phyloP scores from a whole-genome alignment of 1,284 basidiomycete species.

The Cryptococcus hybrid region DNA sequence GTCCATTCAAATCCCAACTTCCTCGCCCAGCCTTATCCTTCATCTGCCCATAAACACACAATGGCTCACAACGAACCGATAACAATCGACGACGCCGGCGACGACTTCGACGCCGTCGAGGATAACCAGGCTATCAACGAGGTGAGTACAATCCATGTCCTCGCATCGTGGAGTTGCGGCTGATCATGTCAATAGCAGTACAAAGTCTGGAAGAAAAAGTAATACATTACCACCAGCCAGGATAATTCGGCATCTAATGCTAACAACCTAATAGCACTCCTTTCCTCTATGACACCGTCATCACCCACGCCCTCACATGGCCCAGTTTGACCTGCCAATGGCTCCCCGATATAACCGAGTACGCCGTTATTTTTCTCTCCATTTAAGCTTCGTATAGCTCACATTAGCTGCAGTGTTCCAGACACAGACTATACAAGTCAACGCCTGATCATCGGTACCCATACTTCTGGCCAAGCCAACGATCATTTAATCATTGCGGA shows the following conservation, averaged over 20 bases:
- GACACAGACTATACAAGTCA: constrained; percentile 91
- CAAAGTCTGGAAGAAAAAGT: constrained; percentile 77
- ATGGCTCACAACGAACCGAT: constrained; percentile 41
- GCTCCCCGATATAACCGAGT: constrained; percentile 97
- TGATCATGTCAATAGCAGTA: constrained; percentile 48
- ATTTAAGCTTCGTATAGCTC: neutral
- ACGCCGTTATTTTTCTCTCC: neutral
- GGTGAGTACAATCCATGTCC: constrained; percentile 54
- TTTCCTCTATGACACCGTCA: constrained; percentile 94
- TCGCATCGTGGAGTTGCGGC: neutral
- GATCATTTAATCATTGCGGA: constrained; percentile 97
- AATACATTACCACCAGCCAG: neutral
- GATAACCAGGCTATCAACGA: constrained; percentile 89
- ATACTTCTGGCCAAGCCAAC: constrained; percentile 92
- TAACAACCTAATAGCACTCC: constrained; percentile 58
- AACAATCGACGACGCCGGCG: constrained; percentile 66
- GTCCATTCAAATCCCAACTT: too few species aligned
- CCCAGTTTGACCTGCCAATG: constrained; percentile 97
- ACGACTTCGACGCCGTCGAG: constrained; percentile 53
- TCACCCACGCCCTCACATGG: constrained; percentile 98
- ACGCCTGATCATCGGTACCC: constrained; percentile 92
- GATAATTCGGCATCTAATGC: neutral
- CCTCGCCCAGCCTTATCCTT: too few species aligned
- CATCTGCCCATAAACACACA: constrained; percentile 1
- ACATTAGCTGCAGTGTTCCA: constrained; percentile 54